Evolutionary conservation across 2,329 filamentous ascomycete species (phyloP).

Genomic region (Exophiala calicioides): DNA sequence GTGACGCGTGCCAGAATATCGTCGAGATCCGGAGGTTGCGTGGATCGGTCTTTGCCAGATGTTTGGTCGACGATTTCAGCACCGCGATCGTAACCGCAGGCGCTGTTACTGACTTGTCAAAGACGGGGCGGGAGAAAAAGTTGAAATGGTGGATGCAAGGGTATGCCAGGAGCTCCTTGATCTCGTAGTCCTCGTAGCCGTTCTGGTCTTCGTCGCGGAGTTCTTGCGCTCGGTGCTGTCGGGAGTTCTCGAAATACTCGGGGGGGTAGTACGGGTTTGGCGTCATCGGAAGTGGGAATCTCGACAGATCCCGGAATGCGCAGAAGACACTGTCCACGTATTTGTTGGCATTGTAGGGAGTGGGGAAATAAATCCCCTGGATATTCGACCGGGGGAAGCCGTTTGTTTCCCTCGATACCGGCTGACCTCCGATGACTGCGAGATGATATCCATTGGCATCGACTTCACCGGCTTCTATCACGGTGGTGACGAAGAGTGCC

Average conservation of each 20-base stretch:
- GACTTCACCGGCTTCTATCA: too few species aligned
- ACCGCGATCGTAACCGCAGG: conserved; percentile 23
- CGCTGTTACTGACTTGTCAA: conserved; percentile 14
- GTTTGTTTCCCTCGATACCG: too few species aligned
- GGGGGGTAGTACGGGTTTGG: not conserved
- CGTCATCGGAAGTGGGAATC: conserved; percentile 2
- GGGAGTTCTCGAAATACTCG: not conserved
- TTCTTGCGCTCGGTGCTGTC: not conserved
- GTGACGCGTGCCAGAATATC: conserved; percentile 11
- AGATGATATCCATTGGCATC: too few species aligned
- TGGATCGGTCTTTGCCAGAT: conserved; percentile 9
- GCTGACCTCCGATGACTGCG: too few species aligned
- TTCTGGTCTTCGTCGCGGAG: not conserved
- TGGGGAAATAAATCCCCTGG: conserved; percentile 10
- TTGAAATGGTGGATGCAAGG: conserved; percentile 23
- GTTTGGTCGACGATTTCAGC: conserved; percentile 13
- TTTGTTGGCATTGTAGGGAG: conserved; percentile 1
- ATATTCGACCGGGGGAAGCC: not conserved
- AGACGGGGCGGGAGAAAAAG: conserved; percentile 16
- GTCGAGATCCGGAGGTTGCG: conserved; percentile 9
- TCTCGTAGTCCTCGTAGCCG: conserved; percentile 2
- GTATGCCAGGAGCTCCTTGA: conserved; percentile 1
- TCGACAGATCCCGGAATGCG: conserved; percentile 2
- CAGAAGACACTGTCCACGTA: conserved; percentile 2
- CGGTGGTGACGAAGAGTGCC: not conserved